Conservation (phyloP, 2,329 filamentous ascomycete genomes). For the Emericellopsis atlantica region DNA sequence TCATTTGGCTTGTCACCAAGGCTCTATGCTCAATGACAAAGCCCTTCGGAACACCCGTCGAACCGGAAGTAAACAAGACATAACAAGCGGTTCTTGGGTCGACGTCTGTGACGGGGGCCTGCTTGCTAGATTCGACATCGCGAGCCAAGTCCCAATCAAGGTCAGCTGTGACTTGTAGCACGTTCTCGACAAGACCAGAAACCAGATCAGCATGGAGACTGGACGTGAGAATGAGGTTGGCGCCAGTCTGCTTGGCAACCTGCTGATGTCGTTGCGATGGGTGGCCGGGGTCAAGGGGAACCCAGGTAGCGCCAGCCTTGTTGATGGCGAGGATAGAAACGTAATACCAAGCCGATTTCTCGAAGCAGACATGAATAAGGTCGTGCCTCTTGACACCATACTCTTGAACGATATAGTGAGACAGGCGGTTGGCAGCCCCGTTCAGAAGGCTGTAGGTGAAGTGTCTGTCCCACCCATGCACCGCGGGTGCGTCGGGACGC, state of each 20-base stretch:
- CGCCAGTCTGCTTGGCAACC: conserved; percentile 1
- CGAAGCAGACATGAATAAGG: conserved; percentile 5
- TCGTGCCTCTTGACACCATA: background rate
- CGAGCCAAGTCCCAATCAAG: conserved; percentile 1
- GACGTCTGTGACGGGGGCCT: background rate
- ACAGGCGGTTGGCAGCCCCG: background rate
- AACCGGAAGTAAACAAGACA: conserved; percentile 11
- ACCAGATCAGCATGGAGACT: background rate
- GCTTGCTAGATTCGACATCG: conserved; percentile 1
- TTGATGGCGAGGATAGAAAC: conserved; percentile 5
- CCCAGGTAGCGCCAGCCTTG: conserved; percentile 5
- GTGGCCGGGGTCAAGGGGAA: conserved; percentile 4
- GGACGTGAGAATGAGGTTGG: background rate
- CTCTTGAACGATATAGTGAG: background rate
- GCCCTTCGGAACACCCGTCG: conserved; percentile 11
- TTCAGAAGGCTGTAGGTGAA: conserved; percentile 1
- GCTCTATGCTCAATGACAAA: conserved; percentile 8
- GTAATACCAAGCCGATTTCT: conserved; percentile 4
- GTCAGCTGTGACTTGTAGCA: conserved; percentile 2
- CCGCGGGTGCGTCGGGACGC: background rate
- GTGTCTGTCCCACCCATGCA: conserved; percentile 1
- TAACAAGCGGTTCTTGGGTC: conserved; percentile 2
- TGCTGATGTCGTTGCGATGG: conserved; percentile 2
- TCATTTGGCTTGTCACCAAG: conserved; percentile 7
- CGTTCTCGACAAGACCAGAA: background rate